A percentile compares a stretch with the other conserved stretches of the same genome.
Conservation (phyloP, 257 asterid species). For the Cynanchum wilfordii region DNA sequence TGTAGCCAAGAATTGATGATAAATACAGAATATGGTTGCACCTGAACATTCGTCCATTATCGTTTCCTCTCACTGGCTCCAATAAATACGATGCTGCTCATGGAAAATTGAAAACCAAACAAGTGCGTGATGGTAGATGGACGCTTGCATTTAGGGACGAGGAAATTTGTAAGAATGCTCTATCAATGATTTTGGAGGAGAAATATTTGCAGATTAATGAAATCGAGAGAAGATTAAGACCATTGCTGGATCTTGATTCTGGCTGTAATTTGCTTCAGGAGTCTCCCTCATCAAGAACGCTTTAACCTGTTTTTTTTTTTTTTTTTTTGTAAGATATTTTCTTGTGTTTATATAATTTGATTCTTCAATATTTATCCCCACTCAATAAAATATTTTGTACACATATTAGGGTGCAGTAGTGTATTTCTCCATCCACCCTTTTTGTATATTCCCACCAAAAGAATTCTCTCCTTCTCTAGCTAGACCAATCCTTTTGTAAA, state of each 20-base stretch:
- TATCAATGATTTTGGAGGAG: conserved; percentile 70
- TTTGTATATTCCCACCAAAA: neutral
- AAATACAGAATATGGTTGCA: conserved; percentile 88
- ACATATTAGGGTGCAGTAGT: neutral
- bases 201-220: conserved; percentile 39
- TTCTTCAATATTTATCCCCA: neutral
- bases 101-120: conserved; percentile 61
- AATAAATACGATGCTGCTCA: conserved; percentile 32
- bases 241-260: conserved; percentile 51
- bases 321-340: conserved; percentile 24
- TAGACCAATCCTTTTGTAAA: neutral
- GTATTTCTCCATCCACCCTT: neutral
- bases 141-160: conserved; percentile 87
- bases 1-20: conserved; percentile 81
- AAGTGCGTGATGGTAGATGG: conserved; percentile 94
- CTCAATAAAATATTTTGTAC: neutral
- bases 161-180: conserved; percentile 61
- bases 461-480: neutral
- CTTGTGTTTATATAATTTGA: conserved; percentile 6
- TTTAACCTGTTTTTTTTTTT: conserved; percentile 24
- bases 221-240: conserved; percentile 61
- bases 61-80: conserved; percentile 55
- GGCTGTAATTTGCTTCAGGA: conserved; percentile 22
- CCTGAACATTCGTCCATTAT: conserved; percentile 82
- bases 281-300: conserved; percentile 31